Evolutionary conservation across 176 grass and related monocot genomes (phyloP), one percentile per base, ranked within the genome.

Genomic region (Carex myosuroides): DNA sequence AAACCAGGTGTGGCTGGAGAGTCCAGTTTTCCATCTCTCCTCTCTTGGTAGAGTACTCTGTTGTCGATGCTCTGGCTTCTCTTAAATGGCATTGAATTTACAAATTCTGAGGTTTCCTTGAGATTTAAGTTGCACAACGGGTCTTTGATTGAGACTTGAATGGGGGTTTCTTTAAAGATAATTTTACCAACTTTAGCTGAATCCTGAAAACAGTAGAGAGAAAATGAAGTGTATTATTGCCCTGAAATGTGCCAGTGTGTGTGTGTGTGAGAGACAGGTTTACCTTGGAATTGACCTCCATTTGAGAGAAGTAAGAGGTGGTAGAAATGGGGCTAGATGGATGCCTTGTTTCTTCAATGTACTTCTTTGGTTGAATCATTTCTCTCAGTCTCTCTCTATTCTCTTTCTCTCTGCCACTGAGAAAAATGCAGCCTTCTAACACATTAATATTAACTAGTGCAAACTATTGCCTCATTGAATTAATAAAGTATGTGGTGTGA

Each of bases 91-190:
- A 92, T 87, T 16, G 89, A 66, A 70, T 90, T 81, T 33, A 87
- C 89, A 44, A 92, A 87, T 12, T 98, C 93, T 55, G 96, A 89
- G 17, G 93, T 74, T 84, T 90, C 88, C 80, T 84, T 89, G 18
- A 87, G 85, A 80, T 88, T 91, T 18, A 92, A 79, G 68, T 57
- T 85, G 89, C 91, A 77, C 20, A 89, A 87, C 7, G 91, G 84
- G 71, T 94, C 92, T 66, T 83, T 55, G 84, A 92, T 92, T 13
- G 87, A 79, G 79, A 85, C 57, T 69, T 66, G 86, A 61, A 93
- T 88, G 69, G 80, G 73, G 74, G 89, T 85, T 60, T 89, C 81
- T 26, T 80, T 70, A 17, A 53, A 46, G 41, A 42, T 85, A 81
- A 79, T 81, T 72, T 70, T 37, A 24, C 35, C 50, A 59, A 35